Evolutionary conservation across 2,329 filamentous ascomycete genomes (phyloP).

Genomic region (Nothophoma quercina): DNA sequence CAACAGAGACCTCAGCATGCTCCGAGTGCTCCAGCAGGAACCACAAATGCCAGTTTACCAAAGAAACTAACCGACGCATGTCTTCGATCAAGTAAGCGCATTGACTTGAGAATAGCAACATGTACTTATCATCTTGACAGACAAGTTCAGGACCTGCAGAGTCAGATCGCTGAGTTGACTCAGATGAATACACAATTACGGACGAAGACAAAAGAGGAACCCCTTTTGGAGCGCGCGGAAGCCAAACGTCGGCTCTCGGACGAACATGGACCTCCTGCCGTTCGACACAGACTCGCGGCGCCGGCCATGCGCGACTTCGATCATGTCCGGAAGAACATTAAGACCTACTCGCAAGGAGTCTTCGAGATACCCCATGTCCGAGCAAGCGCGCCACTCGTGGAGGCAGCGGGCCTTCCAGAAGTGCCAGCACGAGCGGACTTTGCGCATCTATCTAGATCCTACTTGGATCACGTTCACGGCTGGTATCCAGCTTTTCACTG

Average conservation of each 20-base stretch:
- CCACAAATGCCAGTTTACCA: conserved; percentile 98
- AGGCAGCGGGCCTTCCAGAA: conserved; percentile 62
- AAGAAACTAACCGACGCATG: conserved; percentile 98
- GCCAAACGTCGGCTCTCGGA: conserved; percentile 57
- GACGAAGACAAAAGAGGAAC: conserved; percentile 64
- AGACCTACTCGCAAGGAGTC: conserved; percentile 76
- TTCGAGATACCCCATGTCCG: conserved; percentile 77
- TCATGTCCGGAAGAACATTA: conserved; percentile 74
- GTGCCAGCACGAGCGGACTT: conserved; percentile 74
- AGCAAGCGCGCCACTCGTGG: conserved; percentile 53
- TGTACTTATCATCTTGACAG: conserved; percentile 45
- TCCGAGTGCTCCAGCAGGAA: conserved; percentile 97
- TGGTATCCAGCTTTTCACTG: conserved; percentile 88
- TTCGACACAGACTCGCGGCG: conserved; percentile 61
- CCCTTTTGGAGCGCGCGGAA: conserved; percentile 51
- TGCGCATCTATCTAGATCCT: conserved; percentile 77
- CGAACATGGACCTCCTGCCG: conserved; percentile 13
- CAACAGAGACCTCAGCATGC: conserved; percentile 93
- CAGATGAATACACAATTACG: conserved; percentile 80
- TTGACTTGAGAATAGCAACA: background rate
- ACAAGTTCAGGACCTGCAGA: conserved; percentile 95
- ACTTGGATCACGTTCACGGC: conserved; percentile 78
- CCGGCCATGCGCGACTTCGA: conserved; percentile 73
- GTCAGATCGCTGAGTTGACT: conserved; percentile 81
- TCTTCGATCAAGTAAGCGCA: conserved; percentile 85